Evolutionary conservation across 495 filamentous ascomycete genomes (phyloP).

Genomic region (Trichocladium antarcticum): DNA sequence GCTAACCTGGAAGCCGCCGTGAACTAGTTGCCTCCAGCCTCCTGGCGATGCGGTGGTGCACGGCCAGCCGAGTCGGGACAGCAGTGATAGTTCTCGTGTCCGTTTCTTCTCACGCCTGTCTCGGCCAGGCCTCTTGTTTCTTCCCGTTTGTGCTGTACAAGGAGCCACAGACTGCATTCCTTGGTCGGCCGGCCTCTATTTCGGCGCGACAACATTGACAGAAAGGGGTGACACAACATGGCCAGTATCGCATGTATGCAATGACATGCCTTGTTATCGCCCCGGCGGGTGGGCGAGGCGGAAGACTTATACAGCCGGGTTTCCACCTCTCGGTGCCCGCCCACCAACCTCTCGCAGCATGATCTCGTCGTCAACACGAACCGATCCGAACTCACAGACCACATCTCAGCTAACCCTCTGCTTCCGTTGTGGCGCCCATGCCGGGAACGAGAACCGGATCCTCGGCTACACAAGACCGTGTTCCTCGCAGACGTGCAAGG

Average conservation of each 20-base stretch:
- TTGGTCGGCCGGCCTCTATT: constrained; percentile 4
- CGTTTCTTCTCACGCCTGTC: background rate
- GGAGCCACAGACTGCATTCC: constrained; percentile 1
- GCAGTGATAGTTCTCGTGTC: background rate
- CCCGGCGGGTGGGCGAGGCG: background rate
- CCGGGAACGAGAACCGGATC: constrained; percentile 16
- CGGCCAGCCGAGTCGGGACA: background rate
- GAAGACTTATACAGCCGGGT: constrained; percentile 7
- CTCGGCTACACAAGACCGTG: constrained; percentile 19
- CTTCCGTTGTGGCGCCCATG: constrained; percentile 2
- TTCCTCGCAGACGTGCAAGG: constrained; percentile 12
- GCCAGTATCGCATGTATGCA: background rate
- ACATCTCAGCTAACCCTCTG: background rate
- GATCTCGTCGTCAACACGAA: constrained; percentile 1
- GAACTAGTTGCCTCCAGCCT: too few relatives aligned
- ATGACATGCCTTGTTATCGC: background rate
- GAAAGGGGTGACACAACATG: constrained; percentile 12
- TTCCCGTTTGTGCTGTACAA: constrained; percentile 3
- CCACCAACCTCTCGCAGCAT: background rate
- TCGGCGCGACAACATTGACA: constrained; percentile 8
- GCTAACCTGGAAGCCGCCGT: background rate
- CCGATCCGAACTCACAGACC: background rate
- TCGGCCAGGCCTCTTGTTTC: constrained; percentile 1
- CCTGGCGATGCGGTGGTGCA: background rate
- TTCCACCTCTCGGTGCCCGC: background rate